These are phyloP conservation scores for Nitzschia sp. DNA, from an alignment of 108 stramenopile genomes.

Conservation along the genomic window DNA sequence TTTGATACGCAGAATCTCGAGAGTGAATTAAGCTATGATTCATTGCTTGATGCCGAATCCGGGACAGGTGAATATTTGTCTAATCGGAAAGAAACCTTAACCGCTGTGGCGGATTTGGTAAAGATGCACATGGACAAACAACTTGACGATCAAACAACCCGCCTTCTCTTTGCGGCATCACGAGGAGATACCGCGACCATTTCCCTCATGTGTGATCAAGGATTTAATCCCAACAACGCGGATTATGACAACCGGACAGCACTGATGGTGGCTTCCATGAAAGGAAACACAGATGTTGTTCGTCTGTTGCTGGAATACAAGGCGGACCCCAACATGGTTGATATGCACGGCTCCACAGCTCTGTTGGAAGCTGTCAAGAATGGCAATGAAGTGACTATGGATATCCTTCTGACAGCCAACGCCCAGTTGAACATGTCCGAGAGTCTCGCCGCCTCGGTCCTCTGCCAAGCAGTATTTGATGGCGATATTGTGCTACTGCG, in stretches of 20 bases:
- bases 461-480: constrained; percentile 59
- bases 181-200: constrained; percentile 66
- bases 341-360: constrained; percentile 66
- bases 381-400: constrained; percentile 54
- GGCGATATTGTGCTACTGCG: constrained; percentile 49
- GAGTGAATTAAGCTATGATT: neutral
- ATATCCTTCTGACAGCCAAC: constrained; percentile 29
- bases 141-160: constrained; percentile 63
- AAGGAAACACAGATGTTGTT: constrained; percentile 64
- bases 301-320: constrained; percentile 45
- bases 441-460: constrained; percentile 43
- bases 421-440: constrained; percentile 47
- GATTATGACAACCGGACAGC: constrained; percentile 74
- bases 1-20: constrained; percentile 12
- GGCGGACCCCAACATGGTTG: constrained; percentile 59
- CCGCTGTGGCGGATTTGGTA: constrained; percentile 52
- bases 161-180: constrained; percentile 61
- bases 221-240: constrained; percentile 65
- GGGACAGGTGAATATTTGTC: neutral
- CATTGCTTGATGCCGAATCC: neutral
- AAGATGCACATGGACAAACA: constrained; percentile 63
- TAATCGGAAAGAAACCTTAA: constrained; percentile 14
- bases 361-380: constrained; percentile 60
- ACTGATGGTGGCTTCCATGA: constrained; percentile 72
- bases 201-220: constrained; percentile 59